phyloP scores from a whole-genome alignment of 768 basidiomycete genomes.

The Lactifluus piperatus region DNA sequence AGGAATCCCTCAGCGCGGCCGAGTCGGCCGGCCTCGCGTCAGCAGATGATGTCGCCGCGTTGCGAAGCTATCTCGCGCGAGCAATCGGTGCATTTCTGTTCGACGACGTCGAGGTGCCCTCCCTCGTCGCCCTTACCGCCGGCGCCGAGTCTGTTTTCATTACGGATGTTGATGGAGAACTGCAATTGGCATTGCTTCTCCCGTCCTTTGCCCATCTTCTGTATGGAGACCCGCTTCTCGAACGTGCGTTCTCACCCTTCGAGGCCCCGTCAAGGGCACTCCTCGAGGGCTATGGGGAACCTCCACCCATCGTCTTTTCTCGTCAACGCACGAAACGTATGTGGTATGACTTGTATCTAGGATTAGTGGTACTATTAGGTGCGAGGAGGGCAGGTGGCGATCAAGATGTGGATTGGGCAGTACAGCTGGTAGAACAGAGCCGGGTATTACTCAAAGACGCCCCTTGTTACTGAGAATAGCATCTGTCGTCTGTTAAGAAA shows the following conservation, averaged over 20 bases:
- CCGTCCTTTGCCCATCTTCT: conserved; percentile 39
- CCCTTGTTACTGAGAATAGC: conserved; percentile 34
- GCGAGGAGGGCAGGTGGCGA: conserved; percentile 27
- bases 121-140: conserved; percentile 55
- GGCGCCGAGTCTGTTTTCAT: conserved; percentile 52
- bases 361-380: conserved; percentile 40
- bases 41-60: conserved; percentile 32
- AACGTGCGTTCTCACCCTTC: conserved; percentile 46
- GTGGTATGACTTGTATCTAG: conserved; percentile 68
- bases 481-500: too few species aligned
- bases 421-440: conserved; percentile 24
- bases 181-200: conserved; percentile 35
- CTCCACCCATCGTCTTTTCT: conserved; percentile 42
- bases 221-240: conserved; percentile 73
- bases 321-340: conserved; percentile 67
- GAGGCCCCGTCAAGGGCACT: conserved; percentile 31
- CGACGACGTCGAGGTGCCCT: conserved; percentile 67
- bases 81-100: conserved; percentile 72
- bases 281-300: conserved; percentile 52
- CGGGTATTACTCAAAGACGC: conserved; percentile 40
- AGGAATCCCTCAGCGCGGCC: conserved; percentile 43
- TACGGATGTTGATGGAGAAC: conserved; percentile 24
- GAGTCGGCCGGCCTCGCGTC: conserved; percentile 25
- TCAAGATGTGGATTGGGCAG: conserved; percentile 34
- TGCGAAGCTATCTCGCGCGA: conserved; percentile 47